phyloP scores from a whole-genome alignment of 768 basidiomycete species.

The Pilatotrama ljubarskyi region DNA sequence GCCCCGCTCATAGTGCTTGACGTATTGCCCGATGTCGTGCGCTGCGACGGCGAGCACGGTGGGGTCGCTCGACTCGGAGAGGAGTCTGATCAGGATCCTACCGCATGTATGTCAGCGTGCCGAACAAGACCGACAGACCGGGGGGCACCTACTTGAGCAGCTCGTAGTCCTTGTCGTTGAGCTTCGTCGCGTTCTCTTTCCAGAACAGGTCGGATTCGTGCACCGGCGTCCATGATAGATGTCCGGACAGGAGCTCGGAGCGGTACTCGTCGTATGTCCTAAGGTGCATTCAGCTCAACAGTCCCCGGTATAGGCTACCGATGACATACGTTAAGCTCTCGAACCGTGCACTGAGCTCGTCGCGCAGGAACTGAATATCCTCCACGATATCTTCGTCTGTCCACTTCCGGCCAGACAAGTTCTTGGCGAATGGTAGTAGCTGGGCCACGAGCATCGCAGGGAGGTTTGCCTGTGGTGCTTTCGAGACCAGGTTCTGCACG shows the following conservation, averaged over 20 bases:
- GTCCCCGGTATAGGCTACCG: neutral
- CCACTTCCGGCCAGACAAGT: slow-evolving; percentile 82
- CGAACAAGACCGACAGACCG: neutral
- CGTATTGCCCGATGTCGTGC: slow-evolving; percentile 92
- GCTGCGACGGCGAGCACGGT: slow-evolving; percentile 87
- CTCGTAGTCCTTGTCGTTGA: slow-evolving; percentile 83
- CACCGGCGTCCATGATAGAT: slow-evolving; percentile 92
- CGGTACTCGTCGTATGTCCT: slow-evolving; percentile 97
- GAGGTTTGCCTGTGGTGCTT: slow-evolving; percentile 85
- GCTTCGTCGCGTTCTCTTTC: slow-evolving; percentile 88
- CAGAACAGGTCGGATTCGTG: slow-evolving; percentile 98
- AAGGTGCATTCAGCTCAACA: neutral
- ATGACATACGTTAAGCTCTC: slow-evolving; percentile 82
- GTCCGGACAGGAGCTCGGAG: slow-evolving; percentile 86
- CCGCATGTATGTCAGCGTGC: neutral
- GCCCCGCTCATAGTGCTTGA: slow-evolving; percentile 87
- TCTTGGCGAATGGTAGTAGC: slow-evolving; percentile 84
- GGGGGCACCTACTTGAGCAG: slow-evolving; percentile 68
- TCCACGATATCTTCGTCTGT: slow-evolving; percentile 94
- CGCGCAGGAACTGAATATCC: slow-evolving; percentile 84
- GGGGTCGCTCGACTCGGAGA: slow-evolving; percentile 71
- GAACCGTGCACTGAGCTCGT: slow-evolving; percentile 83
- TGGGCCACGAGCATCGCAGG: slow-evolving; percentile 91
- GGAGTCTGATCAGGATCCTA: slow-evolving; percentile 73
- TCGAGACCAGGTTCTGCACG: slow-evolving; percentile 80